A percentile compares a stretch with the other conserved stretches of the same genome.
These are phyloP conservation scores for Schizophyllum amplum DNA, from an alignment of 1,284 basidiomycete genomes.

Conservation along the genomic window DNA sequence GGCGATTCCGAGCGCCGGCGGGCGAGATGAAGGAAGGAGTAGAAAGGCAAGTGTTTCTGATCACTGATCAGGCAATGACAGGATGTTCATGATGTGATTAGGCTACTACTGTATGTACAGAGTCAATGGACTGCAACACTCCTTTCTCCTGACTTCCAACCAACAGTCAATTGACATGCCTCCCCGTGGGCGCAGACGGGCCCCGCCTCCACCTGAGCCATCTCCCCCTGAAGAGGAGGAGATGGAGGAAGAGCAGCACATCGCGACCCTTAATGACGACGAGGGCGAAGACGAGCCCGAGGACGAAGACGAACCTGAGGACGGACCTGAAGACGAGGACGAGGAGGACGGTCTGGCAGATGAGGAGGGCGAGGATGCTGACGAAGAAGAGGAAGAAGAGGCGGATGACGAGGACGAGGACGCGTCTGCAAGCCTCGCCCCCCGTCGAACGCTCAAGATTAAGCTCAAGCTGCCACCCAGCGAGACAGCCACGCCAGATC, in stretches of 20 bases:
- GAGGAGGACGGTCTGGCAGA: conserved; percentile 9
- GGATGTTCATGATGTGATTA: no score
- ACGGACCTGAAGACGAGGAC: background rate
- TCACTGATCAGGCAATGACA: no score
- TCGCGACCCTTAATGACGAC: background rate
- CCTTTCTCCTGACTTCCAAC: no score
- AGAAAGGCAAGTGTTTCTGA: no score
- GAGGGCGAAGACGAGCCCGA: background rate
- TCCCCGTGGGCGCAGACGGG: no score
- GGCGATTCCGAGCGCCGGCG: no score
- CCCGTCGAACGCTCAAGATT: conserved; percentile 11
- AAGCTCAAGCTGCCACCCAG: conserved; percentile 10
- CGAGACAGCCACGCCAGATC: background rate
- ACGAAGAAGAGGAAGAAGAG: conserved; percentile 5
- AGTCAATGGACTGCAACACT: no score
- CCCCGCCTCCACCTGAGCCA: no score
- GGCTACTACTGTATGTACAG: no score
- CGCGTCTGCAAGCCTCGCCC: conserved; percentile 9
- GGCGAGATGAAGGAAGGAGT: no score
- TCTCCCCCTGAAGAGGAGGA: conserved; percentile 3
- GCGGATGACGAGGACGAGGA: conserved; percentile 1
- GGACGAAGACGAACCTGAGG: background rate
- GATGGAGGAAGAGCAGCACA: conserved; percentile 10
- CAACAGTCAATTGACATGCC: no score
- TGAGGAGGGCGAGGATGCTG: conserved; percentile 8